A percentile compares a stretch with the other conserved stretches of the same genome.
Conservation (phyloP, 306 rosid genomes). For the Inga oerstediana region DNA sequence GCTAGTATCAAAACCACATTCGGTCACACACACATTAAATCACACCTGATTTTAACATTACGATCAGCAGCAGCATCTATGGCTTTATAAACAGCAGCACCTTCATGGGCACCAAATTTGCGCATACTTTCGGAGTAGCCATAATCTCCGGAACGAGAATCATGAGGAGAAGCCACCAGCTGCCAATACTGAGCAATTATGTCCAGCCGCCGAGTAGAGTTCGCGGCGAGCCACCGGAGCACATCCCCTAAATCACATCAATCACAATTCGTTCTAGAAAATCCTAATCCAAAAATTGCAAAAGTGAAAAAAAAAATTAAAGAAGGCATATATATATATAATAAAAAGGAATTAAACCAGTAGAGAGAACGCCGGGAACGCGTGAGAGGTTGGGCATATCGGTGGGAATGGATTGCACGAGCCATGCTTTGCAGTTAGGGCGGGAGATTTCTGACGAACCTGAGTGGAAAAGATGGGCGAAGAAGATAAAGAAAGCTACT, state of each 20-base stretch:
- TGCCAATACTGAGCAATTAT: slow-evolving; percentile 91
- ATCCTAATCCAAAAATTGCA: neutral
- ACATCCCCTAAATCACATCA: slow-evolving; percentile 64
- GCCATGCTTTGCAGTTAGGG: slow-evolving; percentile 74
- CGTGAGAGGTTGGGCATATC: slow-evolving; percentile 70
- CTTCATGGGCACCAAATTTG: slow-evolving; percentile 71
- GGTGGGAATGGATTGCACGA: slow-evolving; percentile 92
- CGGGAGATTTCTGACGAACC: slow-evolving; percentile 28
- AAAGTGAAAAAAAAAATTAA: neutral
- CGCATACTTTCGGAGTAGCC: slow-evolving; percentile 66
- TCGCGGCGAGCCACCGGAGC: slow-evolving; percentile 78
- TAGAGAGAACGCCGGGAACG: slow-evolving; percentile 76
- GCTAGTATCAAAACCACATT: neutral
- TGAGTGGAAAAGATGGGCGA: slow-evolving; percentile 37
- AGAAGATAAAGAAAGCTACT: slow-evolving; percentile 18
- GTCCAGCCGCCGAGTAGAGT: slow-evolving; percentile 70
- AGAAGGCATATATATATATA: neutral
- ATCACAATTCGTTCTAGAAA: neutral
- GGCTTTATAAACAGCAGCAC: slow-evolving; percentile 66
- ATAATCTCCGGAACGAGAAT: slow-evolving; percentile 81
- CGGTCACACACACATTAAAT: neutral
- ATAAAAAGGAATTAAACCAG: slow-evolving; percentile 41
- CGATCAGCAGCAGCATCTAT: slow-evolving; percentile 78
- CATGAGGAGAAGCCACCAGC: slow-evolving; percentile 55
- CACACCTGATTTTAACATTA: slow-evolving; percentile 65